Conservation (phyloP, 495 filamentous ascomycete species). For the Hypoxylon cercidicola region DNA sequence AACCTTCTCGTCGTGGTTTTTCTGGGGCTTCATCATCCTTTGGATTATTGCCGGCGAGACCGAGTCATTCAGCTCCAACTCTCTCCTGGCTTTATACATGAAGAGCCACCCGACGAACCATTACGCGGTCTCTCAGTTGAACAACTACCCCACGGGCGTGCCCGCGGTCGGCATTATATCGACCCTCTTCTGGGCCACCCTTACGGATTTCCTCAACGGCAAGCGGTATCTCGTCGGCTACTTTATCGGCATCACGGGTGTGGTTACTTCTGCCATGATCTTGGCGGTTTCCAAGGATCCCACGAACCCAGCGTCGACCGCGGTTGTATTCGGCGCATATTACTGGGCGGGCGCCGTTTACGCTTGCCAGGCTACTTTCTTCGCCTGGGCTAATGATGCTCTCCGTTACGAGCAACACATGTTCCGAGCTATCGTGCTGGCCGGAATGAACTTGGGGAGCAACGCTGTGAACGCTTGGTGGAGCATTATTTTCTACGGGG, state of each 20-base stretch:
- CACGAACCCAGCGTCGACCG: conserved; percentile 40
- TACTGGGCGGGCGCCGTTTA: conserved; percentile 66
- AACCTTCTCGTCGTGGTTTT: conserved; percentile 57
- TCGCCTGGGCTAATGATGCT: conserved; percentile 70
- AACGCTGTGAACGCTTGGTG: conserved; percentile 70
- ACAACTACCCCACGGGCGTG: conserved; percentile 61
- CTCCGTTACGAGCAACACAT: conserved; percentile 57
- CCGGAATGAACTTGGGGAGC: conserved; percentile 66
- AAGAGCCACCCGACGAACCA: conserved; percentile 49
- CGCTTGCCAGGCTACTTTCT: conserved; percentile 68
- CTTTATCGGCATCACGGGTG: conserved; percentile 62
- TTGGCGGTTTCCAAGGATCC: conserved; percentile 55
- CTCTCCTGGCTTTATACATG: conserved; percentile 58
- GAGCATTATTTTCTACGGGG: conserved; percentile 72
- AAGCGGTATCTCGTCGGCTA: conserved; percentile 63
- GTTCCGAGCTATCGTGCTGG: conserved; percentile 60
- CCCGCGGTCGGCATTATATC: conserved; percentile 61
- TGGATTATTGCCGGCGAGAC: conserved; percentile 62
- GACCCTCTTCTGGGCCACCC: conserved; percentile 63
- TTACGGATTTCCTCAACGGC: conserved; percentile 63
- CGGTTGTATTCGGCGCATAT: conserved; percentile 60
- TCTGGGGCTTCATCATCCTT: conserved; percentile 61
- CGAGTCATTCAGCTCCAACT: conserved; percentile 62
- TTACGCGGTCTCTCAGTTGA: conserved; percentile 58
- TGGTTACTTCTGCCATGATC: conserved; percentile 61